These are phyloP conservation scores for Vigna angularis DNA, from an alignment of 306 rosid species.

Conservation along the genomic window DNA sequence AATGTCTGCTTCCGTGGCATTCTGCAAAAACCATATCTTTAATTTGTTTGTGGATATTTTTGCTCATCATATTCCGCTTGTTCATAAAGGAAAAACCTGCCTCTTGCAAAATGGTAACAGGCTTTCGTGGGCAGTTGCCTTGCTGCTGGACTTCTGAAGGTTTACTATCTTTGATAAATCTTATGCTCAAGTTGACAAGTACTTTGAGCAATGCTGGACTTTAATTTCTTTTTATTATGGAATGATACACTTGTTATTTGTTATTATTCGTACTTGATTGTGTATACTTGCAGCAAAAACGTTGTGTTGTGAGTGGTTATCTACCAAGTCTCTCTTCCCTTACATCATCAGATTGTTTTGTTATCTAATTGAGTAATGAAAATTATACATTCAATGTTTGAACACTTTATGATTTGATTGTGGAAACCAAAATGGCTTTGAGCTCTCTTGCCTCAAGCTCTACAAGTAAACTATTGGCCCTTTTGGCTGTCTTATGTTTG, in stretches of 20 bases:
- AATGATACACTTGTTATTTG: neutral
- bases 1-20: neutral
- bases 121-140: conserved; percentile 15
- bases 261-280: conserved; percentile 19
- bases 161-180: conserved; percentile 22
- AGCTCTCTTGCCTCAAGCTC: conserved; percentile 1
- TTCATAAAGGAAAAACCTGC: neutral
- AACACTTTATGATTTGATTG: conserved; percentile 19
- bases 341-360: conserved; percentile 6
- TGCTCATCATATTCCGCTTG: conserved; percentile 29
- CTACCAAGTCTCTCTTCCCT: neutral
- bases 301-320: conserved; percentile 7
- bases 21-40: neutral
- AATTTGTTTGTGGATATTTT: conserved; percentile 9
- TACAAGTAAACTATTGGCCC: neutral
- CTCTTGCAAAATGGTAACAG: conserved; percentile 13
- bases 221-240: conserved; percentile 9
- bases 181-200: conserved; percentile 1
- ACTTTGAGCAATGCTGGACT: neutral
- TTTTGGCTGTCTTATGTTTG: conserved; percentile 20
- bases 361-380: conserved; percentile 14
- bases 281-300: conserved; percentile 2
- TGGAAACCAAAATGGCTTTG: conserved; percentile 1
- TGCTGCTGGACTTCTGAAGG: conserved; percentile 8
- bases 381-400: neutral